Evolutionary conservation across 2,329 filamentous ascomycete genomes (phyloP), one percentile per base, ranked within the genome.

Genomic region (Colletotrichum chrysophilum): DNA sequence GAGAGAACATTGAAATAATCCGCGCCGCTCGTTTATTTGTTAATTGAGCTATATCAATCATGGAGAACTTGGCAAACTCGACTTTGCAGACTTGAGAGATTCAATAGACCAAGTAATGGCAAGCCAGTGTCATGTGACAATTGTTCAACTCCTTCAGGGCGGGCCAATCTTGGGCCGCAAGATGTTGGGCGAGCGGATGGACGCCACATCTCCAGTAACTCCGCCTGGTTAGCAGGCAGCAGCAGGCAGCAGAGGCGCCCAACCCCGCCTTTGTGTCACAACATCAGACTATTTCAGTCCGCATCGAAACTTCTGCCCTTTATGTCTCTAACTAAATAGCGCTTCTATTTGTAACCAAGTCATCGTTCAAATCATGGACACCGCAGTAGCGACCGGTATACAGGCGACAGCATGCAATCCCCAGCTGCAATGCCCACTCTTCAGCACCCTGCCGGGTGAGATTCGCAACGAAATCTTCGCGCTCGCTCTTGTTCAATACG

Each of bases 391-490:
- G 58, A n/a, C 18, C 28, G 4, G 3, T 4, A 0, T 12, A 7
- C 18, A 32, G 1, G 48, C 48, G n/a, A 38, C 48, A n/a, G 18
- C 48, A 4, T 66, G 32, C 13, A 30, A 67, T 28, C 30, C 14
- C 32, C 73, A 75, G 21, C n/a, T 18, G 12, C 30, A 58, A 2
- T 65, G 18, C 16, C 75, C 71, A 16, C 79, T 88, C 1, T 88
- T 87, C 77, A 55, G 70, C 3, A 18, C 76, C 2, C 78, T 91
- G 0, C 89, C 90, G 0, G 84, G 85, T 18, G 90, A 91, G 79
- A 78, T 91, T 16, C 87, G 90, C 70, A 83, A 84, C 75, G 78
- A 81, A 2, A 88, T 91, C 65, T 91, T 89, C 78, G 73, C 80
- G 12, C 82, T 81, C 60, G 84, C 81, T 1, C 79, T 89, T 5